Conservation (phyloP, 108 stramenopile species). For the Cyclotella baltica region DNA sequence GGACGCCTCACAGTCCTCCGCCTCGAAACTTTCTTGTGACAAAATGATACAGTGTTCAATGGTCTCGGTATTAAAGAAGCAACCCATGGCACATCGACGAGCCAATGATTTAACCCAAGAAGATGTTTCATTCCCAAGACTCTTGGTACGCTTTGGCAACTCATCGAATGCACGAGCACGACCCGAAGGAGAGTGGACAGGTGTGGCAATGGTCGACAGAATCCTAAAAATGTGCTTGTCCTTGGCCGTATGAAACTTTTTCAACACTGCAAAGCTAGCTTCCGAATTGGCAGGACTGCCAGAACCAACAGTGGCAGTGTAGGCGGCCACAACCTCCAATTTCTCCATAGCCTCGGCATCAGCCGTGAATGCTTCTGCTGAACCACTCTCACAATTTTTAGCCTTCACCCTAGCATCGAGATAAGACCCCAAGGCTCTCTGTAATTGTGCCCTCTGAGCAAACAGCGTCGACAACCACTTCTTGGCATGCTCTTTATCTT, state of each 20-base stretch:
- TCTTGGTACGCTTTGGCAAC: slow-evolving; percentile 78
- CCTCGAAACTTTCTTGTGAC: slow-evolving; percentile 75
- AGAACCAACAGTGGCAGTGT: slow-evolving; percentile 41
- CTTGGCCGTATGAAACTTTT: slow-evolving; percentile 71
- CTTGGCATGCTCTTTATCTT: slow-evolving; percentile 53
- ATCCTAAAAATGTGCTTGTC: slow-evolving; percentile 89
- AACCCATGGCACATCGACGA: slow-evolving; percentile 80
- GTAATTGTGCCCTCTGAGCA: slow-evolving; percentile 60
- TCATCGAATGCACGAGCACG: slow-evolving; percentile 81
- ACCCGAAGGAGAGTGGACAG: slow-evolving; percentile 68
- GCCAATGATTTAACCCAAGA: slow-evolving; percentile 70
- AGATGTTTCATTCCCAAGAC: slow-evolving; percentile 58
- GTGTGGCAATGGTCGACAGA: slow-evolving; percentile 70
- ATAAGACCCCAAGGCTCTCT: slow-evolving; percentile 62
- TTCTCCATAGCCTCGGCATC: slow-evolving; percentile 79
- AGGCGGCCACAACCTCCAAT: slow-evolving; percentile 61
- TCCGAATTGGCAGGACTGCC: slow-evolving; percentile 12
- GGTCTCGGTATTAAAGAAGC: slow-evolving; percentile 68
- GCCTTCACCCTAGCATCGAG: slow-evolving; percentile 66
- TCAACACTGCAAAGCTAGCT: slow-evolving; percentile 56
- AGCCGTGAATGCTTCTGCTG: slow-evolving; percentile 71
- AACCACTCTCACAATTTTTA: slow-evolving; percentile 52
- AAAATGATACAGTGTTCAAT: slow-evolving; percentile 76
- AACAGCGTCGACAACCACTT: slow-evolving; percentile 68
- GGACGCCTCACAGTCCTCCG: slow-evolving; percentile 63